These are phyloP conservation scores for Arachnopeziza araneosa DNA, from an alignment of 2,329 filamentous ascomycete species.

Conservation along the genomic window DNA sequence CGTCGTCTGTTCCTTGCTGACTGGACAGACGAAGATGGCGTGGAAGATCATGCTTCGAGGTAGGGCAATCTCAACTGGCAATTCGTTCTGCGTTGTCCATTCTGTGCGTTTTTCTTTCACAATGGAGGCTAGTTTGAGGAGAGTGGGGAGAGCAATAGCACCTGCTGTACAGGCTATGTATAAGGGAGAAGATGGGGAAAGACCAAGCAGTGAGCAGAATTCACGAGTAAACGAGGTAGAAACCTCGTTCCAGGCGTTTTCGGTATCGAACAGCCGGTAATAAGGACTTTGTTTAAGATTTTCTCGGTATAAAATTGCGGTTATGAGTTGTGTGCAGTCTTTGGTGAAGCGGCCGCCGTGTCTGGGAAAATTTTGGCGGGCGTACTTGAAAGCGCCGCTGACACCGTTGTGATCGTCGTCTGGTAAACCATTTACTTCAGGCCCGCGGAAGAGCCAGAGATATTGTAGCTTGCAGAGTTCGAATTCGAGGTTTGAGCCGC, in stretches of 20 bases:
- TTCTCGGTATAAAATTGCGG: slow-evolving; percentile 71
- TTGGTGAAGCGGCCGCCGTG: slow-evolving; percentile 70
- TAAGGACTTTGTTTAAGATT: slow-evolving; percentile 79
- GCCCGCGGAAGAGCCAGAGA: slow-evolving; percentile 76
- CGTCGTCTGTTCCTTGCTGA: slow-evolving; percentile 93
- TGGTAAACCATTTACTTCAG: slow-evolving; percentile 47
- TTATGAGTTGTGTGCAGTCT: slow-evolving; percentile 77
- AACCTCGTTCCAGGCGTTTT: slow-evolving; percentile 74
- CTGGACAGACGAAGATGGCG: slow-evolving; percentile 95
- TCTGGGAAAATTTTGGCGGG: slow-evolving; percentile 62
- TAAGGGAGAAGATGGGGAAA: slow-evolving; percentile 86
- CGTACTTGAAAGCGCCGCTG: slow-evolving; percentile 68
- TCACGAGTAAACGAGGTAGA: slow-evolving; percentile 85
- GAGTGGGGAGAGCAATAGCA: slow-evolving; percentile 80
- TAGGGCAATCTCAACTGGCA: slow-evolving; percentile 69
- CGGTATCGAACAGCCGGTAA: slow-evolving; percentile 66
- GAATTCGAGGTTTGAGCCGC: slow-evolving; percentile 91
- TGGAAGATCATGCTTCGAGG: slow-evolving; percentile 69
- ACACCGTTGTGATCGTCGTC: slow-evolving; percentile 51
- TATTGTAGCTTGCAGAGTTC: slow-evolving; percentile 88
- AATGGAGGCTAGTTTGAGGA: slow-evolving; percentile 82
- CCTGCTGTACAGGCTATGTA: slow-evolving; percentile 92
- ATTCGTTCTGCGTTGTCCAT: slow-evolving; percentile 88
- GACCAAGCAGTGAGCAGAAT: slow-evolving; percentile 85
- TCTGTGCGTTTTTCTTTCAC: slow-evolving; percentile 87